Evolutionary conservation across 352 stramenopile species (phyloP).

Genomic region (Phytophthora kernoviae): DNA sequence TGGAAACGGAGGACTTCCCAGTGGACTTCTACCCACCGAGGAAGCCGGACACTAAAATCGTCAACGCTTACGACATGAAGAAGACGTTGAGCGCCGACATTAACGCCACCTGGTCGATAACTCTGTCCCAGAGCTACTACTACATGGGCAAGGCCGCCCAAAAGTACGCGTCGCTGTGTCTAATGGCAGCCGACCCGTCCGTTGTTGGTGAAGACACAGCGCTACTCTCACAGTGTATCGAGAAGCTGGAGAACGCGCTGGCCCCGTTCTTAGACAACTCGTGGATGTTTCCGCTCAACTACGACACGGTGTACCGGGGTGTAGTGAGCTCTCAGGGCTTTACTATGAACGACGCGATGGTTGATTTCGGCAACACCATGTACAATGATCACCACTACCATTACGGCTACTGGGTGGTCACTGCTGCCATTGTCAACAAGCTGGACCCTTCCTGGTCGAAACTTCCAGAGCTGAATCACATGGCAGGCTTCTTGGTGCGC

Average conservation of each 20-base stretch:
- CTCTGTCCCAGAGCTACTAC: constrained; percentile 1
- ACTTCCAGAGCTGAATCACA: not conserved
- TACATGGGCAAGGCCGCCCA: constrained; percentile 1
- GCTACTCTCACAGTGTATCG: not conserved
- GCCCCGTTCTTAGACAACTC: not conserved
- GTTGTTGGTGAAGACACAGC: not conserved
- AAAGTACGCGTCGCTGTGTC: constrained; percentile 3
- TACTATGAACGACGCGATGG: not conserved
- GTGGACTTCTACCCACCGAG: constrained; percentile 57
- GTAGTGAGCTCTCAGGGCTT: constrained; percentile 3
- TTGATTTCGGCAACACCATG: constrained; percentile 3
- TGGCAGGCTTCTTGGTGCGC: not conserved
- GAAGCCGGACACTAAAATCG: constrained; percentile 28
- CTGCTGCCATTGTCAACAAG: not conserved
- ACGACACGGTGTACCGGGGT: constrained; percentile 1
- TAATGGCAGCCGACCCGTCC: not conserved
- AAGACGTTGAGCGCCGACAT: constrained; percentile 29
- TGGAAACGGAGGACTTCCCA: constrained; percentile 44
- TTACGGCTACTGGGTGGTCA: constrained; percentile 2
- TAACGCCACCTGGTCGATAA: constrained; percentile 2
- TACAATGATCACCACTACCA: constrained; percentile 3
- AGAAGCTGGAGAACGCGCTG: not conserved
- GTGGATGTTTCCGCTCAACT: constrained; percentile 1
- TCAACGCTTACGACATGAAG: constrained; percentile 42
- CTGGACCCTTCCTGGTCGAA: not conserved